phyloP scores from a whole-genome alignment of 768 basidiomycete species.

The Dendrothele bispora region DNA sequence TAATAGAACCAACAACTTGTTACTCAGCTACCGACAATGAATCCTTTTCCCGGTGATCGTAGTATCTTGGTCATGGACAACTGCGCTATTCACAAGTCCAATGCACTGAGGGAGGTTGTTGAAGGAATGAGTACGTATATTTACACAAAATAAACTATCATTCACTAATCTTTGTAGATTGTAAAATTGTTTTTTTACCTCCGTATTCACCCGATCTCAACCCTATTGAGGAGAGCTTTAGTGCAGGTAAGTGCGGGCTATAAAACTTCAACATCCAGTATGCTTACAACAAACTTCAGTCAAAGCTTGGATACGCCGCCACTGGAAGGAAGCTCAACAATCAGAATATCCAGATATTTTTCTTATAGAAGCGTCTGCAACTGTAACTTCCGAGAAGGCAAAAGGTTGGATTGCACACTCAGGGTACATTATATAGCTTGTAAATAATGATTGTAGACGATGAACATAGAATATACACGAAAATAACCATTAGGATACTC shows the following conservation, averaged over 20 bases:
- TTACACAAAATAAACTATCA: too few relatives aligned
- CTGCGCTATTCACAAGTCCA: constrained; percentile 27
- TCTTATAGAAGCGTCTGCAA: constrained; percentile 20
- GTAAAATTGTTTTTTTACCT: constrained; percentile 24
- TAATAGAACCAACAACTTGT: too few relatives aligned
- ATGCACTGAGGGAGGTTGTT: constrained; percentile 19
- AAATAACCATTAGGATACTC: too few relatives aligned
- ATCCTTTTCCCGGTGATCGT: constrained; percentile 19
- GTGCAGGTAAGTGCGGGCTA: constrained; percentile 14
- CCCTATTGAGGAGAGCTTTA: constrained; percentile 34
- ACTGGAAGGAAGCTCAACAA: constrained; percentile 7
- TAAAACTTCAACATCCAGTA: background rate
- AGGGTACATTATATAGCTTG: constrained; percentile 15
- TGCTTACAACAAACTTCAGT: constrained; percentile 13
- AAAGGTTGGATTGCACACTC: constrained; percentile 25
- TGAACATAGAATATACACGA: too few relatives aligned
- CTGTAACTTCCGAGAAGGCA: constrained; percentile 25
- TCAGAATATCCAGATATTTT: constrained; percentile 15
- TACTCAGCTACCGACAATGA: constrained; percentile 22
- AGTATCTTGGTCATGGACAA: constrained; percentile 31
- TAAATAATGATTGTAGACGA: too few relatives aligned
- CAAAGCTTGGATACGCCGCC: constrained; percentile 22
- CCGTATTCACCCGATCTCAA: constrained; percentile 37
- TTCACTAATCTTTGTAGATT: too few relatives aligned
- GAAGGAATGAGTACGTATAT: too few relatives aligned